Conservation (phyloP, 1,139 yeast species). For the Eremothecium cymbalariae region DNA sequence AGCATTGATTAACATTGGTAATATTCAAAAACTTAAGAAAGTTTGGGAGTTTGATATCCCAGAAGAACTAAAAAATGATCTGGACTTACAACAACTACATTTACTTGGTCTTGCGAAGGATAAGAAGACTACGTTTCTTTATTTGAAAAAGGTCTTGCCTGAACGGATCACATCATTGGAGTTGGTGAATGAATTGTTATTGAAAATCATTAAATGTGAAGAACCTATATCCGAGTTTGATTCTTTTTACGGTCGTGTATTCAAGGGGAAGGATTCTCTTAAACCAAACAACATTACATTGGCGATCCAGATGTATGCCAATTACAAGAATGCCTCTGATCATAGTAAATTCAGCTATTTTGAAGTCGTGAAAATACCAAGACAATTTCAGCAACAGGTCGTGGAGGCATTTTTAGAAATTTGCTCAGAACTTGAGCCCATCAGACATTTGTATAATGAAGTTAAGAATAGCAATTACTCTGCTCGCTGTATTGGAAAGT, state of each 20-base stretch:
- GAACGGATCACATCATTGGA: slow-evolving; percentile 13
- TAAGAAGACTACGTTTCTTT: slow-evolving; percentile 10
- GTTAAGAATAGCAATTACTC: slow-evolving; percentile 7
- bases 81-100: slow-evolving; percentile 18
- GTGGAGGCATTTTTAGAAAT: slow-evolving; percentile 19
- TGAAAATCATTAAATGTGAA: slow-evolving; percentile 13
- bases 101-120: slow-evolving; percentile 13
- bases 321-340: slow-evolving; percentile 15
- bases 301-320: slow-evolving; percentile 22
- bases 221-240: slow-evolving; percentile 12
- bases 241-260: slow-evolving; percentile 13
- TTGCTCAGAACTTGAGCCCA: slow-evolving; percentile 18
- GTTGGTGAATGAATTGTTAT: slow-evolving; percentile 20
- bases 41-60: slow-evolving; percentile 26
- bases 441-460: slow-evolving; percentile 19
- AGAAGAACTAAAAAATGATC: slow-evolving; percentile 15
- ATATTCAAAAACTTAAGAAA: slow-evolving; percentile 14
- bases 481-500: slow-evolving; percentile 5
- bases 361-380: slow-evolving; percentile 16
- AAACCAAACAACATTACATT: slow-evolving; percentile 18
- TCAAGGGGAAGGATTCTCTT: slow-evolving; percentile 11
- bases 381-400: slow-evolving; percentile 12
- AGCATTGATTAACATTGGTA: slow-evolving; percentile 18
- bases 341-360: slow-evolving; percentile 16
- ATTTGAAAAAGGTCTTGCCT: slow-evolving; percentile 15